Base-by-base conservation (phyloP, 2,329 filamentous ascomycete genomes). In the Aspergillus japonicus region DNA sequence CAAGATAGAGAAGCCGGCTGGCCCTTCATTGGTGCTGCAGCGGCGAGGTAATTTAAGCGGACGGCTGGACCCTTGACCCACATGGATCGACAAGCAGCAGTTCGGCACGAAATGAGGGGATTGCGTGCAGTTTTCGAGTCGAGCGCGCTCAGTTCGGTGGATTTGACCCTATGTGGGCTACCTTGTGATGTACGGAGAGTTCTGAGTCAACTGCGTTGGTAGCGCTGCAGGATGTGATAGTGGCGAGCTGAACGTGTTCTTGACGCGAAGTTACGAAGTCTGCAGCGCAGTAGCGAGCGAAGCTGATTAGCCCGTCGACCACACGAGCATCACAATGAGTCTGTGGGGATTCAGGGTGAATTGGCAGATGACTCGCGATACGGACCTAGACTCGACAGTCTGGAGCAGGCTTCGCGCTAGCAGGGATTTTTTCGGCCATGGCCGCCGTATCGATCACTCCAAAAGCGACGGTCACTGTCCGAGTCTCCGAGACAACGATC, bases 61-160 rank as follows among this genome's bases (percentile, higher is more conserved):
- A 19, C 33, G 31, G 42, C 53, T 55, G 42, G 53, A 55, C 53
- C 53, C 53, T 48, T 47, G 53, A 54, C 52, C 52, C 52, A 54
- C 52, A 26, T 24, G 16, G 53, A 55, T 55, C 53, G 53, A 48
- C 53, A 35, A 44, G 39, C 39, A 44, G 39, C 51, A 39, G 51
- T 53, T 55, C 52, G 52, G 52, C 52, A 54, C 39, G 39, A 54
- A 29, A 31, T 42, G 35, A 35, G 50, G 19, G 47, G 19, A 29
- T 19, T 29, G 42, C 53, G 53, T 55, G 53, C 53, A 35, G 42
- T 24, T 33, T 14, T 16, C 39, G 33, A 21, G 24, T 10, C 3
- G 0, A 12, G 12, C 12, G 33, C 33, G 33, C 12, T 35, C 11
- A 12, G 33, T 7, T 44, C 39, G 14, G 39, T 14, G 19, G 14